Percentiles rank a stretch among this genome's conserved stretches.
These are phyloP conservation scores for Aechmea fasciata DNA, from an alignment of 176 grass and related monocot species.

Conservation along the genomic window DNA sequence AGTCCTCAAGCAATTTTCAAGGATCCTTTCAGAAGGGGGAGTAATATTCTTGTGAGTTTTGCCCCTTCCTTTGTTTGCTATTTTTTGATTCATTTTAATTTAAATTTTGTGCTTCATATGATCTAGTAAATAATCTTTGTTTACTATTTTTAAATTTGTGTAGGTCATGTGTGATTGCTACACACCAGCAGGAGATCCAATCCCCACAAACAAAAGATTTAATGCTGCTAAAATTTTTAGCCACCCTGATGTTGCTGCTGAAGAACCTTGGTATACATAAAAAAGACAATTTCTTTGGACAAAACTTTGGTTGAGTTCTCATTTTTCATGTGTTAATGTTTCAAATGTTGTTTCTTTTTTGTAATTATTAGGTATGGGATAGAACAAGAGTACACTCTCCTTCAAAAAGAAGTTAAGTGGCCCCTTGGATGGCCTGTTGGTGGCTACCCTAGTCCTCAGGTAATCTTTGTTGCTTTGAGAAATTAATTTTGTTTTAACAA, in stretches of 20 bases:
- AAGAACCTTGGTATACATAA: slow-evolving; percentile 62
- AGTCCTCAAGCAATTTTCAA: slow-evolving; percentile 99
- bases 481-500: no score
- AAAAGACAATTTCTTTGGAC: no score
- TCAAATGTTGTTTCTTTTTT: neutral
- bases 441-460: slow-evolving; percentile 93
- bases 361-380: slow-evolving; percentile 69
- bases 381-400: slow-evolving; percentile 98
- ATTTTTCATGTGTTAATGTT: neutral
- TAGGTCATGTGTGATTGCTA: slow-evolving; percentile 99
- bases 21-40: slow-evolving; percentile 94
- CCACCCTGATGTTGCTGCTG: slow-evolving; percentile 51
- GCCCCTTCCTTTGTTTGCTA: neutral
- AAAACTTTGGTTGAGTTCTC: neutral
- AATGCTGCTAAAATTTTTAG: slow-evolving; percentile 80
- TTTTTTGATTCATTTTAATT: neutral
- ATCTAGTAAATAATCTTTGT: no score
- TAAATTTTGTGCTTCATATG: neutral
- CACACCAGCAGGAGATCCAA: slow-evolving; percentile 83
- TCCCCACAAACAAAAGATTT: slow-evolving; percentile 88
- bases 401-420: slow-evolving; percentile 91
- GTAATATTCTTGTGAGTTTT: slow-evolving; percentile 97
- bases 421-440: slow-evolving; percentile 97
- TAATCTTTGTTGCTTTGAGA: slow-evolving; percentile 8
- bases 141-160: neutral